Base-by-base conservation (phyloP, 2,329 filamentous ascomycete genomes). In the Talaromyces sp. region DNA sequence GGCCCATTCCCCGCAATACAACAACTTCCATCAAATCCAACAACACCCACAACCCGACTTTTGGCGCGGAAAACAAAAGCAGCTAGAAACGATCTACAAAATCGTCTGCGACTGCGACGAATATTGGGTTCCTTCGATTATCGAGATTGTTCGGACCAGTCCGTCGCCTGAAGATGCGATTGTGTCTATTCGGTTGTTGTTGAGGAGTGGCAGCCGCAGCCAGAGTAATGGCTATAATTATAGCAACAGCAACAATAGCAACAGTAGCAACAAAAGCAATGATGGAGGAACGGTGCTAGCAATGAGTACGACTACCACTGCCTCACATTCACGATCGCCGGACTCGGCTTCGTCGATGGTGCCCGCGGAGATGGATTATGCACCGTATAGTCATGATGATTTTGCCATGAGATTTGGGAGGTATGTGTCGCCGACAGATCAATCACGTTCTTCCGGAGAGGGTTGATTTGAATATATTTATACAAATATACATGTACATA, bases 101-200 rank as follows among this genome's bases (percentile, higher is more conserved):
- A 74, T 71, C 3, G 73, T 74, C 15, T 64, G 68, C 43, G 70
- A 68, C 58, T 74, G 73, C 50, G 70, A 74, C 54, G 73, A 74
- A 22, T 33, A 66, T n/a, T 65, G 60, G 25, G 66, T 74, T 5
- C 69, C 68, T 5, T 69, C 70, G 17, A 71, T 74, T 7, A 63
- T 74, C n/a, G 66, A 69, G 6, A 72, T 74, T 35, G 68, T 74
- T 17, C 72, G 73, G 7, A 66, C 58, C 4, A 74, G 73, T 59
- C 50, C 66, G 25, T 71, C 73, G 17, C 73, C 73, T 4, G 73
- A 74, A 54, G 72, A 72, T 3, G 73, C 73, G 17, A 69, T 74
- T 19, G 67, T 68, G 58, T 69, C 70, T 9, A 72, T 74, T 3
- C 72, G 67, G 15, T 17, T 17, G 1, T 19, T 64, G 47, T 31